Evolutionary conservation across 2,329 filamentous ascomycete genomes (phyloP).

Genomic region (Ceratocystiopsis brevicomis): DNA sequence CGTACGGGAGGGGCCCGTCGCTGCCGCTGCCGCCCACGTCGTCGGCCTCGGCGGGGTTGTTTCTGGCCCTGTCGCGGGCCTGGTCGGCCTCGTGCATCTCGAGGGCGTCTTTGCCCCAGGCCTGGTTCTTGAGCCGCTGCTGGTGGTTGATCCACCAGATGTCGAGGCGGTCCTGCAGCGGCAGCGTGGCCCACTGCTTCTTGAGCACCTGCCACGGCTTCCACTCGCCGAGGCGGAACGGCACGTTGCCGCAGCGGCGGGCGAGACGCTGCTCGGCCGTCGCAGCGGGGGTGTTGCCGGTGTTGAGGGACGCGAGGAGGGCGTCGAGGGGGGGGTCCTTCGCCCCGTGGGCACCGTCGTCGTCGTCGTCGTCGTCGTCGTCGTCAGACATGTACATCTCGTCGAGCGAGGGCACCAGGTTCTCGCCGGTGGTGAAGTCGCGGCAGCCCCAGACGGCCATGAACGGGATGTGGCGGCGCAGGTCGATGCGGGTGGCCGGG

Average conservation of each 20-base stretch:
- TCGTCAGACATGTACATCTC: slow-evolving; percentile 34
- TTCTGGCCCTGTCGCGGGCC: neutral
- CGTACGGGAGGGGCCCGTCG: too few relatives aligned
- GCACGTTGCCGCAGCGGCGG: slow-evolving; percentile 16
- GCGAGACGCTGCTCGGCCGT: slow-evolving; percentile 10
- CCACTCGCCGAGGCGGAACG: slow-evolving; percentile 20
- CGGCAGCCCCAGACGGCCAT: slow-evolving; percentile 47
- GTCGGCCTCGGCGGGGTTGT: too few relatives aligned
- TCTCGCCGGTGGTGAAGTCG: slow-evolving; percentile 25
- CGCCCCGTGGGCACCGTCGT: neutral
- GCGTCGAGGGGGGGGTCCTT: too few relatives aligned
- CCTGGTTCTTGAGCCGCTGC: slow-evolving; percentile 10
- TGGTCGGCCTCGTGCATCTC: slow-evolving; percentile 8
- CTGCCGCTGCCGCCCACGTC: too few relatives aligned
- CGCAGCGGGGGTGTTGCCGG: slow-evolving; percentile 24
- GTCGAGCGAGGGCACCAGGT: slow-evolving; percentile 19
- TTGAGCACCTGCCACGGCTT: slow-evolving; percentile 25
- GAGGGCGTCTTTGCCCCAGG: slow-evolving; percentile 5
- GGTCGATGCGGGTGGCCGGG: slow-evolving; percentile 28
- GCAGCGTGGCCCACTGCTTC: slow-evolving; percentile 22
- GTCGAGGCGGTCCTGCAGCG: slow-evolving; percentile 17
- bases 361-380: slow-evolving; percentile 16
- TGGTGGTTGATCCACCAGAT: slow-evolving; percentile 17
- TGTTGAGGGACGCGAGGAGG: slow-evolving; percentile 13
- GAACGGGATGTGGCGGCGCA: slow-evolving; percentile 24